These are phyloP conservation scores for Aspergillus bombycis DNA, from an alignment of 2,329 filamentous ascomycete genomes.

Conservation along the genomic window DNA sequence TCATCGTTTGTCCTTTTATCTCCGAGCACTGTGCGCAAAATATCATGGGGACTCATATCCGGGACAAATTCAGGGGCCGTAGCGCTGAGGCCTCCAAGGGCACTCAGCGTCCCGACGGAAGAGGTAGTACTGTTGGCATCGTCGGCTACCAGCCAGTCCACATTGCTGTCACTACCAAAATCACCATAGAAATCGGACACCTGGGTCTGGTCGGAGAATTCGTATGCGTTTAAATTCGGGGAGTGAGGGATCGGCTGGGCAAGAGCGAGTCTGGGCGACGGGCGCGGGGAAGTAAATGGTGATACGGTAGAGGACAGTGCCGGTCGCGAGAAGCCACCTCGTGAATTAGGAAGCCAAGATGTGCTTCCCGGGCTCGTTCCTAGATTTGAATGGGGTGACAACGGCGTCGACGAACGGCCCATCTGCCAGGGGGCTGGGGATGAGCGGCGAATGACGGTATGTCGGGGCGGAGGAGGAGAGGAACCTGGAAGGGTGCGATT, in stretches of 20 bases:
- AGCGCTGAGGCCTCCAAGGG: constrained; percentile 68
- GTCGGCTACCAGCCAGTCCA: constrained; percentile 93
- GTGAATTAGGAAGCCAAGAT: constrained; percentile 73
- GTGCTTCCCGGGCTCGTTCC: constrained; percentile 82
- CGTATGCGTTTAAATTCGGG: constrained; percentile 90
- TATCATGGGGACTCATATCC: constrained; percentile 98
- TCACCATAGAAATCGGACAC: constrained; percentile 87
- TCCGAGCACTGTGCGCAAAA: constrained; percentile 90
- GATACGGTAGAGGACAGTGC: constrained; percentile 78
- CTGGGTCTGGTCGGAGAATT: constrained; percentile 83
- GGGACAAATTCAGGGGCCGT: constrained; percentile 80
- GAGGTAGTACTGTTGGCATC: constrained; percentile 80
- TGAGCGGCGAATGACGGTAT: constrained; percentile 84
- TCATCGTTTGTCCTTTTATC: constrained; percentile 90
- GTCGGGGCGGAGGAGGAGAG: constrained; percentile 84
- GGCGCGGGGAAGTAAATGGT: constrained; percentile 90
- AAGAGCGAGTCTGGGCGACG: constrained; percentile 87
- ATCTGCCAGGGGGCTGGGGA: constrained; percentile 94
- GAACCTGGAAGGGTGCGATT: constrained; percentile 54
- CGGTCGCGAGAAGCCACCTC: constrained; percentile 73
- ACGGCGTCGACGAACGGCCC: constrained; percentile 72
- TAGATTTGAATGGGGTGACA: constrained; percentile 76
- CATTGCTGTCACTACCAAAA: constrained; percentile 81
- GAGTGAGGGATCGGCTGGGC: constrained; percentile 95
- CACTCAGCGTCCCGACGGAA: constrained; percentile 76